These are phyloP conservation scores for Picea glauca DNA, from an alignment of 75 land plant genomes.

Conservation along the genomic window DNA sequence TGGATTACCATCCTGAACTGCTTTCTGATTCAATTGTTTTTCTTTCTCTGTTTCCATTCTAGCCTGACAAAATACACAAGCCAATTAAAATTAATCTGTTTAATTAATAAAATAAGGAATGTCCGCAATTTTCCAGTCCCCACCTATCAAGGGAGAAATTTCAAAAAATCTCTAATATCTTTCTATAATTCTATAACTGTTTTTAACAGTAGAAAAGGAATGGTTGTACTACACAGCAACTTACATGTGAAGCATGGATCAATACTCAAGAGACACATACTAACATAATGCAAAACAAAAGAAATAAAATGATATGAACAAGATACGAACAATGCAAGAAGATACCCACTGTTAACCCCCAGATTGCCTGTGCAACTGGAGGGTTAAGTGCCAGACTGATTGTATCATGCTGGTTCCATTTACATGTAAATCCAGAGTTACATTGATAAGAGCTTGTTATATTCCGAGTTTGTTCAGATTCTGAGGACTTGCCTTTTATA, in stretches of 20 bases:
- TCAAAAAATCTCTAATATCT: background rate
- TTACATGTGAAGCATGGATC: background rate
- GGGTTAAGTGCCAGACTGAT: too few relatives aligned
- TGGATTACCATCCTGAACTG: background rate
- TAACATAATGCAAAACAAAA: too few relatives aligned
- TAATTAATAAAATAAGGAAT: background rate
- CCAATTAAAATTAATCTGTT: background rate
- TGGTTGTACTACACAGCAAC: background rate
- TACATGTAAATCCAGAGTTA: too few relatives aligned
- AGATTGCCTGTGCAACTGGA: too few relatives aligned
- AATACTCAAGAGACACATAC: too few relatives aligned
- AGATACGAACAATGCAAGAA: too few relatives aligned
- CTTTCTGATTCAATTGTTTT: background rate
- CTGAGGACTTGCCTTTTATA: too few relatives aligned
- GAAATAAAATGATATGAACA: too few relatives aligned
- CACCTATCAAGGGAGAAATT: background rate
- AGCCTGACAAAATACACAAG: background rate
- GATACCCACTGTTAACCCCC: too few relatives aligned
- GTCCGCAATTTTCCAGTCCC: background rate
- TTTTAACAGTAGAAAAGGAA: background rate
- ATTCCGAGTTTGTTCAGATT: too few relatives aligned
- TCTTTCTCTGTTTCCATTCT: slow-evolving; percentile 1
- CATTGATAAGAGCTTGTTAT: too few relatives aligned
- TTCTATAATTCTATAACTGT: background rate
- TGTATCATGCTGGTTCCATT: too few relatives aligned